Evolutionary conservation across 1,139 yeast genomes (phyloP).

Genomic region (Spencermartinsiella ligniputridi): DNA sequence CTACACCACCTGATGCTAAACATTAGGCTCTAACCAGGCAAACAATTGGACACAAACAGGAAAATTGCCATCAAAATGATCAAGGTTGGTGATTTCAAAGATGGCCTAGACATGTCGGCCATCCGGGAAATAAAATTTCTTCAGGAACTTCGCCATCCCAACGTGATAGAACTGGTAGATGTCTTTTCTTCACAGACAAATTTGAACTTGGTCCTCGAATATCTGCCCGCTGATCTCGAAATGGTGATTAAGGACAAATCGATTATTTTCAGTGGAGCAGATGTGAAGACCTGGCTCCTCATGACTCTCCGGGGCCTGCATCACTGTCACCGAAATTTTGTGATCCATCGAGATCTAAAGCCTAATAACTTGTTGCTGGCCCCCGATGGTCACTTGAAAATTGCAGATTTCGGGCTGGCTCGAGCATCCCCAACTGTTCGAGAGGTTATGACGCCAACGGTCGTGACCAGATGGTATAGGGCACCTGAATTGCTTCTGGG

Average conservation of each 20-base stretch:
- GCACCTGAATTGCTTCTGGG: slow-evolving; percentile 93
- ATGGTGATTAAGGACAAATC: slow-evolving; percentile 77
- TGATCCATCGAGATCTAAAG: slow-evolving; percentile 65
- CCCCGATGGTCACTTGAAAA: slow-evolving; percentile 79
- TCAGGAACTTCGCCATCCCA: slow-evolving; percentile 77
- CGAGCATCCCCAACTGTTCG: slow-evolving; percentile 78
- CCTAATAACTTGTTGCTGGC: slow-evolving; percentile 71
- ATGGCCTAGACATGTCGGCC: slow-evolving; percentile 97
- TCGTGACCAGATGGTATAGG: slow-evolving; percentile 95
- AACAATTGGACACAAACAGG: slow-evolving; percentile 45
- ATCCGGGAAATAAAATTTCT: slow-evolving; percentile 89
- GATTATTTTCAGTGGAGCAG: slow-evolving; percentile 76
- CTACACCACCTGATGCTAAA: not conserved
- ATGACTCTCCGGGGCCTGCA: slow-evolving; percentile 94
- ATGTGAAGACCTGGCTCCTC: slow-evolving; percentile 87
- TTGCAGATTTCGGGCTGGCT: slow-evolving; percentile 97
- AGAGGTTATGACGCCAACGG: slow-evolving; percentile 75
- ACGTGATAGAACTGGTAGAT: slow-evolving; percentile 82
- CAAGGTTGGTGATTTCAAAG: slow-evolving; percentile 90
- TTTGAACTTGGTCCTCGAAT: slow-evolving; percentile 83
- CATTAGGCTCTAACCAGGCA: slow-evolving; percentile 16
- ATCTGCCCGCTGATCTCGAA: slow-evolving; percentile 86
- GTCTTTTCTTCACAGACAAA: slow-evolving; percentile 72
- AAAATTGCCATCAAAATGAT: slow-evolving; percentile 91
- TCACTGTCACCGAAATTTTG: slow-evolving; percentile 88